phyloP scores from a whole-genome alignment of 352 stramenopile species.

The Aphanomyces cochlioides region DNA sequence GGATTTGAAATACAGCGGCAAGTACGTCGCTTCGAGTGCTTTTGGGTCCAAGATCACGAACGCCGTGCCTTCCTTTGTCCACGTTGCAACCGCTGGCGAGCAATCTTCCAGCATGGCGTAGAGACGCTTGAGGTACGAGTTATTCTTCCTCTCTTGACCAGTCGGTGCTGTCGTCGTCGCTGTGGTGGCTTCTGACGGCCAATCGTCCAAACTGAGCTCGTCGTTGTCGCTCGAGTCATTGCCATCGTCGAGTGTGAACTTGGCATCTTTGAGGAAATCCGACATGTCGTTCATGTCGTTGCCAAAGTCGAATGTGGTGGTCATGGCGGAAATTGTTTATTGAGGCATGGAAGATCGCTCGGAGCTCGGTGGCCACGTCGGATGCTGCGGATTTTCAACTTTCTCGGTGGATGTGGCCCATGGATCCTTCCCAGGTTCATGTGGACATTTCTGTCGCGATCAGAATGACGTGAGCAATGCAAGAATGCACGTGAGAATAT shows the following conservation, averaged over 20 bases:
- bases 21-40: conserved; percentile 77
- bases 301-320: not conserved
- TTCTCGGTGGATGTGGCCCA: not conserved
- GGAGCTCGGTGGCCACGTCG: not conserved
- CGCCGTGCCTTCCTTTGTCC: conserved; percentile 63
- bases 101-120: conserved; percentile 26
- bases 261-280: not conserved
- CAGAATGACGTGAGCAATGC: too few relatives aligned
- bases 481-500: too few relatives aligned
- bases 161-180: not conserved
- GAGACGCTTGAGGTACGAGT: conserved; percentile 17
- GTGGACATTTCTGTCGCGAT: too few relatives aligned
- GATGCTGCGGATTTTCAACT: not conserved
- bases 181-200: not conserved
- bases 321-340: not conserved
- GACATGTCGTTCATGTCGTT: not conserved
- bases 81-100: conserved; percentile 30
- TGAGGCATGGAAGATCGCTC: not conserved
- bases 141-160: not conserved
- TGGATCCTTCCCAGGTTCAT: not conserved
- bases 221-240: conserved; percentile 1
- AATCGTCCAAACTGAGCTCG: not conserved
- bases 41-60: conserved; percentile 85
- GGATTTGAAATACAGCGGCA: conserved; percentile 94
- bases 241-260: not conserved